Evolutionary conservation across 163 green algal genomes (phyloP).

Genomic region (Coccomyxa subellipsoidea): DNA sequence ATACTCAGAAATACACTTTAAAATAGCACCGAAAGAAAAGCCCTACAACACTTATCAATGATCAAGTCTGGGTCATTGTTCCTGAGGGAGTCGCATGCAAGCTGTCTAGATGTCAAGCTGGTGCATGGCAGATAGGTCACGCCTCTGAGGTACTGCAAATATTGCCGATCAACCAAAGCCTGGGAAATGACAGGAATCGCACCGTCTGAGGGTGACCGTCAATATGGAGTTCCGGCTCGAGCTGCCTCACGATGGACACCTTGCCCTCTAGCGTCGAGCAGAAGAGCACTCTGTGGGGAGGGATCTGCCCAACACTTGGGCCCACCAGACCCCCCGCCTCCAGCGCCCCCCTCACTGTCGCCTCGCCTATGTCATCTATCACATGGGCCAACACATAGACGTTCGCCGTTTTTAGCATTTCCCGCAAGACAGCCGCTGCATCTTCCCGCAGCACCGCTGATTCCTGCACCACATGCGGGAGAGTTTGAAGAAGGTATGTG

Average conservation of each 20-base stretch:
- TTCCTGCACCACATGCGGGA: conserved; percentile 33
- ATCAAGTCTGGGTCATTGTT: no score
- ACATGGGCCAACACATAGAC: conserved; percentile 60
- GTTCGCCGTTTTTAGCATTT: conserved; percentile 22
- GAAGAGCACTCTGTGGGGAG: conserved; percentile 57
- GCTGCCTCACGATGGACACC: conserved; percentile 69
- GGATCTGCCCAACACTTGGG: conserved; percentile 34
- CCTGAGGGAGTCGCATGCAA: no score
- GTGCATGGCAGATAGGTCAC: no score
- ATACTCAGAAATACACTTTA: no score
- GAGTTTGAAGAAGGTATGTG: no score
- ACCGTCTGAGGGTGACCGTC: conserved; percentile 55
- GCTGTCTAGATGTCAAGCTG: no score
- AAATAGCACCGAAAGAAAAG: no score
- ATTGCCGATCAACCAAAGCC: no score
- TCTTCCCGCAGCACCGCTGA: conserved; percentile 26
- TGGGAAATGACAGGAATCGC: no score
- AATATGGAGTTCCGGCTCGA: conserved; percentile 82
- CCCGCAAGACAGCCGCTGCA: conserved; percentile 35
- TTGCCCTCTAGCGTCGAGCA: conserved; percentile 77
- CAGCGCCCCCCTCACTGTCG: conserved; percentile 63
- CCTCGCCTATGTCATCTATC: conserved; percentile 73
- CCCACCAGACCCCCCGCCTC: conserved; percentile 60
- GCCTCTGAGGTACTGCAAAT: no score
- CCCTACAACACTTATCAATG: no score